Evolutionary conservation across 495 filamentous ascomycete genomes (phyloP).

Genomic region (Glonium stellatum): DNA sequence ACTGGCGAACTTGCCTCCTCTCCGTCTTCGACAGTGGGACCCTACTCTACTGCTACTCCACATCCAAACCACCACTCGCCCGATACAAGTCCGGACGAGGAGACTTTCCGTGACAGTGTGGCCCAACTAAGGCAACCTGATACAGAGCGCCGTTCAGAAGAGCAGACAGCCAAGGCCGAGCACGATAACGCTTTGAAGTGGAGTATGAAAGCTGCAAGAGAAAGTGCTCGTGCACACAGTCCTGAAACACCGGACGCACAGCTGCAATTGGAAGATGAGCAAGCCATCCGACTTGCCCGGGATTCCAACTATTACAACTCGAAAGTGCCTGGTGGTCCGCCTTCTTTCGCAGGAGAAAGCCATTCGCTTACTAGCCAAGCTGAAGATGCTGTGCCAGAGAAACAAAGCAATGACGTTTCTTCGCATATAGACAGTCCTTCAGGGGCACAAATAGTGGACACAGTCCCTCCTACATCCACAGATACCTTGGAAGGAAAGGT

Average conservation of each 20-base stretch:
- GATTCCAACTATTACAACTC: constrained; percentile 20
- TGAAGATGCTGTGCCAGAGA: constrained; percentile 9
- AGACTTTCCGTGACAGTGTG: constrained; percentile 38
- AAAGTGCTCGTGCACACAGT: constrained; percentile 28
- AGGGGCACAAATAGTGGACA: constrained; percentile 11
- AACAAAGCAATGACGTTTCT: not conserved
- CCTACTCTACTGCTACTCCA: constrained; percentile 39
- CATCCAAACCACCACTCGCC: constrained; percentile 40
- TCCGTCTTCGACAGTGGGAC: constrained; percentile 39
- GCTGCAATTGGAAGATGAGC: constrained; percentile 35
- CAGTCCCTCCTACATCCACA: constrained; percentile 10
- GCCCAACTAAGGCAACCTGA: constrained; percentile 32
- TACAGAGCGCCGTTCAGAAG: constrained; percentile 26
- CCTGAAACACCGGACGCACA: constrained; percentile 36
- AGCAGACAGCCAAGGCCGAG: constrained; percentile 36
- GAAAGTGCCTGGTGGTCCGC: not conserved
- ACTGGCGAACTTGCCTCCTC: constrained; percentile 33
- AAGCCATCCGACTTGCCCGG: constrained; percentile 25
- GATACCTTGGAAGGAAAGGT: constrained; percentile 13
- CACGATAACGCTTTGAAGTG: constrained; percentile 34
- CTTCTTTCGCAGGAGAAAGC: not conserved
- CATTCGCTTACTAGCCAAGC: constrained; percentile 15
- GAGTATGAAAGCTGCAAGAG: constrained; percentile 36
- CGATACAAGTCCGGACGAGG: constrained; percentile 50
- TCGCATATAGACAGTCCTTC: not conserved